Evolutionary conservation across 2,329 filamentous ascomycete genomes (phyloP), one percentile per base, ranked within the genome.

Genomic region (Colletotrichum spaethianum): DNA sequence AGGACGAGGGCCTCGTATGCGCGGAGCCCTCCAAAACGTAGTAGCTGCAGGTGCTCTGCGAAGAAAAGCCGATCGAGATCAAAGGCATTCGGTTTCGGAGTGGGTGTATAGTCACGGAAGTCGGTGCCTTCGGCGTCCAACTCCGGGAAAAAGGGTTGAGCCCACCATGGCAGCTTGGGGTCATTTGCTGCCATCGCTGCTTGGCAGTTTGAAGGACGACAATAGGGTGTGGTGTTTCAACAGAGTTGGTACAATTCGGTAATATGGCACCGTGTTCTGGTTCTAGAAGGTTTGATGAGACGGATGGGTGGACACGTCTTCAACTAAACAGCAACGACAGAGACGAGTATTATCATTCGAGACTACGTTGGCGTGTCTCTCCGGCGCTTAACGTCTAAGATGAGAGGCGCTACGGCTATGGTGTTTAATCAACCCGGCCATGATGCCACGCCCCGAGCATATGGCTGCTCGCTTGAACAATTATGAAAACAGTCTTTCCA

Each of bases 31-130:
- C 48, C 59, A 18, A 33, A 16, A 4, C 1, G 8, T 2, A 28
- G 16, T 3, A 69, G 20, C 33, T 69, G 66, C 1, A 18, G 2
- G 18, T 46, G n/a, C 31, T 69, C 66, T 0, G 23, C 2, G 14
- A 2, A 4, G 31, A 69, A 69, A 12, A 69, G n/a, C 14, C 3
- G 1, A 31, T 63, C 66, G 5, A 69, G 66, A 0, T 56, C 11
- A 6, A 20, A 5, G 8, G 14, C 8, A 3, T 1, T 3, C 1
- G 66, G 62, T 14, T 33, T n/a, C 36, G 48, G 26, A 20, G 44
- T 3, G 33, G 55, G 53, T 12, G 33, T 40, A 4, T 57, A 38
- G 20, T 57, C 33, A 23, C n/a, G 6, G n/a, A 57, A 40, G n/a
- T 57, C 53, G 3, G 16, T 36, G 7, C 16, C 53, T 14, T 38